These are phyloP conservation scores for Ophiostoma australiae DNA, from an alignment of 2,329 filamentous ascomycete species.

Conservation along the genomic window DNA sequence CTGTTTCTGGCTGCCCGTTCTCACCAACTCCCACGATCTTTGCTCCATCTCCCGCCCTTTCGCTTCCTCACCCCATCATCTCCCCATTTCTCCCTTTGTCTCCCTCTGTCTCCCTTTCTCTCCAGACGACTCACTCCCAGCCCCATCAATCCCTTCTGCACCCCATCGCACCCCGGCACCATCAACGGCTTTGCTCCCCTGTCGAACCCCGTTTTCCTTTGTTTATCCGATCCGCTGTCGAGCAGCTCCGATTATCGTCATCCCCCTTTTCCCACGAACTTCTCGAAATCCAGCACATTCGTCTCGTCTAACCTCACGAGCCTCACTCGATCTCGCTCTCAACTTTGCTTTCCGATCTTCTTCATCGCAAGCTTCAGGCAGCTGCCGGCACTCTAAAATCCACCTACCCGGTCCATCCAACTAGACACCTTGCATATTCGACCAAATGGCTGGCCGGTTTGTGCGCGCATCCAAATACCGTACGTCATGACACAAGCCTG, in stretches of 20 bases:
- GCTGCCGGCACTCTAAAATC: neutral
- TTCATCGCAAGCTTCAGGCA: conserved; percentile 7
- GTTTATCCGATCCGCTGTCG: neutral
- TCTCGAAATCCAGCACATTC: no score
- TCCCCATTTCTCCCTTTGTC: neutral
- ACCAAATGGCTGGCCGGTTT: conserved; percentile 57
- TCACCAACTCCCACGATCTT: conserved; percentile 12
- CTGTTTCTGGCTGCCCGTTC: neutral
- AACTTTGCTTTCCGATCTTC: neutral
- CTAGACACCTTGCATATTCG: neutral
- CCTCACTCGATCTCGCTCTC: neutral
- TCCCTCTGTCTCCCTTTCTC: neutral
- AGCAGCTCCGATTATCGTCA: neutral
- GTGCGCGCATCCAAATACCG: conserved; percentile 65
- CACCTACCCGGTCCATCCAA: neutral
- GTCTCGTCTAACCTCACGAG: neutral
- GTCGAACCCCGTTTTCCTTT: conserved; percentile 9
- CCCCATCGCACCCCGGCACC: neutral
- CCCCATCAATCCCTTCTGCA: neutral
- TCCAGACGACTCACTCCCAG: neutral
- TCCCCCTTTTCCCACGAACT: neutral
- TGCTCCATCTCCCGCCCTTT: neutral
- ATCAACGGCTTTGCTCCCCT: neutral
- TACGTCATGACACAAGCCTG: conserved; percentile 37
- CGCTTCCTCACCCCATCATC: neutral